A percentile compares a stretch with the other conserved stretches of the same genome.
phyloP scores from a whole-genome alignment of 176 grass and related monocot species.

The Raddia guianensis region DNA sequence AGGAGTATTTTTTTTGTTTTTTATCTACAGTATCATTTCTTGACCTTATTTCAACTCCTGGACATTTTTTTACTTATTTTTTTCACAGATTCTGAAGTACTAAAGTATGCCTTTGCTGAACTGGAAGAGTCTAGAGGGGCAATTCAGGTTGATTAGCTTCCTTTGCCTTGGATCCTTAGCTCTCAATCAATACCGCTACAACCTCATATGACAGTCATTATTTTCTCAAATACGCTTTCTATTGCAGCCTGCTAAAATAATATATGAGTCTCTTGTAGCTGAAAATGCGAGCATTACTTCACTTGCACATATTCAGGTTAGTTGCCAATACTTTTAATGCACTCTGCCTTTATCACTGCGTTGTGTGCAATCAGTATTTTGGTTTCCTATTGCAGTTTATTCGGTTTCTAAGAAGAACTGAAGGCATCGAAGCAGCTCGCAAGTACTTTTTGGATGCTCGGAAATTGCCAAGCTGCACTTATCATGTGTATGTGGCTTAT shows the following conservation, averaged over 20 bases:
- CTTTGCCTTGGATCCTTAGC: constrained; percentile 31
- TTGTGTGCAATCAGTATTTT: constrained; percentile 24
- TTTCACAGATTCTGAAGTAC: constrained; percentile 79
- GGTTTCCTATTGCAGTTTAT: constrained; percentile 65
- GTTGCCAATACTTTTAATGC: constrained; percentile 34
- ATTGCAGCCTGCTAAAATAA: constrained; percentile 76
- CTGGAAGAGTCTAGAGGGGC: constrained; percentile 87
- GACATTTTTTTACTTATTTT: constrained; percentile 16
- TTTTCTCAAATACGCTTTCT: constrained; percentile 32
- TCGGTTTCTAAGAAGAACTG: constrained; percentile 93
- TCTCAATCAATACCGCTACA: constrained; percentile 21
- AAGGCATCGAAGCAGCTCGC: constrained; percentile 86
- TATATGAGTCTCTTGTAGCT: constrained; percentile 81
- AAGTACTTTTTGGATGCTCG: constrained; percentile 93
- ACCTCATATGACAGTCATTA: constrained; percentile 1
- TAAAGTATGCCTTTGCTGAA: constrained; percentile 94
- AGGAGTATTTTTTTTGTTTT: not conserved
- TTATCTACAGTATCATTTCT: constrained; percentile 12
- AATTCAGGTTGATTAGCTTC: constrained; percentile 62
- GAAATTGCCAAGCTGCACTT: constrained; percentile 78
- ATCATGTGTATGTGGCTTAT: constrained; percentile 95
- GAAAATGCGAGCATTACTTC: constrained; percentile 58
- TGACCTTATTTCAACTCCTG: constrained; percentile 13
- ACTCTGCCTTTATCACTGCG: constrained; percentile 10
- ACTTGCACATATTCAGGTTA: constrained; percentile 85